Percentiles rank a stretch among this genome's conserved stretches.
These are phyloP conservation scores for Phytophthora pini DNA, from an alignment of 352 stramenopile genomes.

Conservation along the genomic window DNA sequence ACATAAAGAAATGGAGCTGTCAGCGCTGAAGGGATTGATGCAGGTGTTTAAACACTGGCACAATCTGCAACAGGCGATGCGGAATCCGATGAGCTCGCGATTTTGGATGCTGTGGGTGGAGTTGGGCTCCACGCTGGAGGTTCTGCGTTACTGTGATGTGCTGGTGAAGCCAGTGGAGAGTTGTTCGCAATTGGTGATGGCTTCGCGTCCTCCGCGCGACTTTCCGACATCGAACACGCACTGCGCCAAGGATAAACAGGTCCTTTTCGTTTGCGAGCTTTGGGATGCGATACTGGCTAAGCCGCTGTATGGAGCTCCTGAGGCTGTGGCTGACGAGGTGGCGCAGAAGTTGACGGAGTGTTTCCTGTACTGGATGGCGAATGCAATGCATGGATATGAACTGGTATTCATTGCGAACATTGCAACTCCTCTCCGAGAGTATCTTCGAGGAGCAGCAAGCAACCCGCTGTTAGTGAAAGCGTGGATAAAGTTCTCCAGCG, in stretches of 20 bases:
- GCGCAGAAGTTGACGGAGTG: slow-evolving; percentile 20
- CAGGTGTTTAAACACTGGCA: slow-evolving; percentile 36
- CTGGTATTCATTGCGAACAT: slow-evolving; percentile 41
- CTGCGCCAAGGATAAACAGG: slow-evolving; percentile 35
- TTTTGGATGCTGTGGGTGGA: slow-evolving; percentile 45
- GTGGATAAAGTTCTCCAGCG: slow-evolving; percentile 17
- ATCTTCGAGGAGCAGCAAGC: slow-evolving; percentile 17
- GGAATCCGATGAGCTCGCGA: slow-evolving; percentile 10
- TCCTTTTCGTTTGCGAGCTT: slow-evolving; percentile 25
- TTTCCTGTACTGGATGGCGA: slow-evolving; percentile 39
- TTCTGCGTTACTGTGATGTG: slow-evolving; percentile 14
- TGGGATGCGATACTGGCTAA: slow-evolving; percentile 34
- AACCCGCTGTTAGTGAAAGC: slow-evolving; percentile 19
- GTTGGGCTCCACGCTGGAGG: slow-evolving; percentile 34
- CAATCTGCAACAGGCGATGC: slow-evolving; percentile 18
- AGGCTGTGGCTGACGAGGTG: neutral
- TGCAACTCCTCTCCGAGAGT: slow-evolving; percentile 20
- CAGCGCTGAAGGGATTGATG: slow-evolving; percentile 3
- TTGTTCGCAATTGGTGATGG: slow-evolving; percentile 8
- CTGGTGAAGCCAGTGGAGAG: neutral
- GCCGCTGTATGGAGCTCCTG: slow-evolving; percentile 20
- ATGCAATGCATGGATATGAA: slow-evolving; percentile 46
- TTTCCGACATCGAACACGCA: slow-evolving; percentile 23
- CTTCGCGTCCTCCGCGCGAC: slow-evolving; percentile 5
- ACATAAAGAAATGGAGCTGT: neutral